Conservation (phyloP, 2,329 filamentous ascomycete genomes). For the Elsinoe necatrix region DNA sequence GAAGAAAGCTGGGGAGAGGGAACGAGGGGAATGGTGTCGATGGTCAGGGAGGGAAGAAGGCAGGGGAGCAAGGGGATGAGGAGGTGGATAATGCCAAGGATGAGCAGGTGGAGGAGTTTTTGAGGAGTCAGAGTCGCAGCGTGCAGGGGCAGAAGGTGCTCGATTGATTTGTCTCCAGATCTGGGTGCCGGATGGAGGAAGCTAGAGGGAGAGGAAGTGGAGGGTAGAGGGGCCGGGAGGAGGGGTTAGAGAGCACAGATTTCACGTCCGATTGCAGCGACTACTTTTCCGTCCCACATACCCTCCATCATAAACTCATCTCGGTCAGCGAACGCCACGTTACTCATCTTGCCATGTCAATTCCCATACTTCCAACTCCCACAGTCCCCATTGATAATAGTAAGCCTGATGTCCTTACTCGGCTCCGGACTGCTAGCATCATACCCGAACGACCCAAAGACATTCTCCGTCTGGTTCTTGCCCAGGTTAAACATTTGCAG, state of each 20-base stretch:
- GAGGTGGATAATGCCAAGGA: conserved; percentile 26
- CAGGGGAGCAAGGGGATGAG: conserved; percentile 24
- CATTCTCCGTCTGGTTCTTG: not conserved
- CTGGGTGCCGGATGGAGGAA: too few species aligned
- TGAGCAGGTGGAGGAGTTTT: conserved; percentile 31
- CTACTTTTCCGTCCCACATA: not conserved
- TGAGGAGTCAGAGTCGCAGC: conserved; percentile 24
- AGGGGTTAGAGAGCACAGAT: not conserved
- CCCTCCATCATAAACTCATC: too few species aligned
- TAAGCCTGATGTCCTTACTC: not conserved
- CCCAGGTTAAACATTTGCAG: not conserved
- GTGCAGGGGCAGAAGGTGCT: conserved; percentile 6
- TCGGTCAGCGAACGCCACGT: too few species aligned
- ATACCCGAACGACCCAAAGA: not conserved
- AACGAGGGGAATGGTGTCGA: conserved; percentile 22
- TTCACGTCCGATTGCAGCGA: not conserved
- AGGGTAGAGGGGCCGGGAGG: not conserved
- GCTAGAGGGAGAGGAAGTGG: not conserved
- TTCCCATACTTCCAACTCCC: not conserved
- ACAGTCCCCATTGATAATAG: not conserved
- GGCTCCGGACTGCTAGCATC: not conserved
- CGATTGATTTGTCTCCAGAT: too few species aligned
- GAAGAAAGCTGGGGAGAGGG: conserved; percentile 17
- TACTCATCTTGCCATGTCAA: not conserved
- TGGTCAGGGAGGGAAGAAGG: conserved; percentile 19